These are phyloP conservation scores for Phialocephala subalpina DNA, from an alignment of 2,329 filamentous ascomycete genomes.

Conservation along the genomic window DNA sequence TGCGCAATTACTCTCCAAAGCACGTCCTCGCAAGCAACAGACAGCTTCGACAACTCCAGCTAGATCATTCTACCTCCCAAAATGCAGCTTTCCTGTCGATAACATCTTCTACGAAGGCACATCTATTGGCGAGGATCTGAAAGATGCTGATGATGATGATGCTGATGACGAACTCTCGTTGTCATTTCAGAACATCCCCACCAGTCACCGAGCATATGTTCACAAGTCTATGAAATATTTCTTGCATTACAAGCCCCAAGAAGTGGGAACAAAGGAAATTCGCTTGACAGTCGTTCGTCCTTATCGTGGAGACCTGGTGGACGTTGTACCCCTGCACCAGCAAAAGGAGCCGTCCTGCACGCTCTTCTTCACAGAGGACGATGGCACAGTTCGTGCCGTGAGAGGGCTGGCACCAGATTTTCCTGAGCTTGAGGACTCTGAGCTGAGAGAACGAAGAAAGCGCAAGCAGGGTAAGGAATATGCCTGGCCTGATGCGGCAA, in stretches of 20 bases:
- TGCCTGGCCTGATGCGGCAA: neutral
- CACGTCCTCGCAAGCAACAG: neutral
- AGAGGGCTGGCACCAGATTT: conserved; percentile 41
- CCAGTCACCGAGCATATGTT: conserved; percentile 55
- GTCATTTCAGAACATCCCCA: conserved; percentile 42
- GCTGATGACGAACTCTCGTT: conserved; percentile 32
- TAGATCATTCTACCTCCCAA: conserved; percentile 41
- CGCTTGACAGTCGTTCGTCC: conserved; percentile 20
- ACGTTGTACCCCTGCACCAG: neutral
- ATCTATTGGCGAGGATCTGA: conserved; percentile 40
- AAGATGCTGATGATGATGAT: conserved; percentile 34
- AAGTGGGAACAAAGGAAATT: conserved; percentile 29
- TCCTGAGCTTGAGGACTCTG: conserved; percentile 37
- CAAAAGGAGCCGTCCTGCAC: conserved; percentile 44
- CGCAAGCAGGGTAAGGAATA: neutral
- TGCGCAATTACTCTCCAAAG: neutral
- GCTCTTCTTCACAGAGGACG: conserved; percentile 34
- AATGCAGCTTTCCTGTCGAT: conserved; percentile 46
- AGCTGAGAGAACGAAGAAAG: neutral
- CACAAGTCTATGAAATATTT: conserved; percentile 51
- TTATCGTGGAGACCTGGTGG: conserved; percentile 16
- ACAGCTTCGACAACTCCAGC: neutral
- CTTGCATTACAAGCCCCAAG: conserved; percentile 41
- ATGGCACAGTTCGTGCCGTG: conserved; percentile 34
- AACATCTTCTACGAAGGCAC: conserved; percentile 50